Conservation (phyloP, 495 filamentous ascomycete species). For the Hypoxylon trugodes region DNA sequence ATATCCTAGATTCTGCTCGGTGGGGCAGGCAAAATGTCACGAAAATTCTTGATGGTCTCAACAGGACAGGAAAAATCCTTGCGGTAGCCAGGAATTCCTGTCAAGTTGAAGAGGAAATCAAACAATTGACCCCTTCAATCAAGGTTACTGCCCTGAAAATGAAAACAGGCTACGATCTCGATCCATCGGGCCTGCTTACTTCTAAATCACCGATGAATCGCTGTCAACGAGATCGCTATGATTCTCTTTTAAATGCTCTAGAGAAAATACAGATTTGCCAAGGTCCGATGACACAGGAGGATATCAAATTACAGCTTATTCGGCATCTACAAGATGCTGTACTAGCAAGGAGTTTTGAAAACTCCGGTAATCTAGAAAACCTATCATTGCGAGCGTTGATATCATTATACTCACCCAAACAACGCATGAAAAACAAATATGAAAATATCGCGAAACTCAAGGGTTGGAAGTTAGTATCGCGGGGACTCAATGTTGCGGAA, state of each 20-base stretch:
- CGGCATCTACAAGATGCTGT: constrained; percentile 15
- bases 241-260: constrained; percentile 31
- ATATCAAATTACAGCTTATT: constrained; percentile 27
- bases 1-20: constrained; percentile 17
- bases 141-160: constrained; percentile 20
- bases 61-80: constrained; percentile 5
- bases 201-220: background rate
- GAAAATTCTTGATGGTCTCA: constrained; percentile 4
- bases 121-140: constrained; percentile 2
- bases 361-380: constrained; percentile 28
- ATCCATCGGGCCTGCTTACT: constrained; percentile 12
- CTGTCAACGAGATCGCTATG: constrained; percentile 1
- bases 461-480: no score
- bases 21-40: background rate
- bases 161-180: constrained; percentile 28
- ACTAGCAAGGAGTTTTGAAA: constrained; percentile 12
- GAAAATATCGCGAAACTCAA: no score
- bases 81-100: constrained; percentile 19
- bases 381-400: constrained; percentile 19
- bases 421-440: no score
- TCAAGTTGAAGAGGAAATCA: constrained; percentile 13
- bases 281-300: constrained; percentile 26
- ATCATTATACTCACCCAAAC: constrained; percentile 13
- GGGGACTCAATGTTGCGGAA: constrained; percentile 7
- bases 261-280: constrained; percentile 9